Evolutionary conservation across 495 filamentous ascomycete species (phyloP).

Genomic region (Mytilinidion resinicola): DNA sequence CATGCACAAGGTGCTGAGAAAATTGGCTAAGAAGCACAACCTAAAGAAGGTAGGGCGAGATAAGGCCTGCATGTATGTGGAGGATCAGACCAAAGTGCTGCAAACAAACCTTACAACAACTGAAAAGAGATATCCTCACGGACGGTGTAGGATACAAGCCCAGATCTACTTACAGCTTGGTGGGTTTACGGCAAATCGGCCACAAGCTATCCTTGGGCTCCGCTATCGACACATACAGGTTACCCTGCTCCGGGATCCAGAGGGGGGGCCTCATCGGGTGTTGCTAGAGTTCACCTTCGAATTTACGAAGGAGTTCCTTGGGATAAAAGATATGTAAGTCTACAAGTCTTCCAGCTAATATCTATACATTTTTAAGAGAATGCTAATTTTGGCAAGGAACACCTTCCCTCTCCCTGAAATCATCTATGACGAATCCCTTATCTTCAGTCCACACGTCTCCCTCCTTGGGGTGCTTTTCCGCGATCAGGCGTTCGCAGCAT

Average conservation of each 20-base stretch:
- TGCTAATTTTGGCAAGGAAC: slow-evolving; percentile 32
- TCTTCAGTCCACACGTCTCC: slow-evolving; percentile 36
- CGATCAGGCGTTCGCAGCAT: slow-evolving; percentile 32
- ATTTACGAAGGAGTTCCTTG: slow-evolving; percentile 36
- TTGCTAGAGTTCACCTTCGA: slow-evolving; percentile 37
- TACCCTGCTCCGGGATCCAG: slow-evolving; percentile 32
- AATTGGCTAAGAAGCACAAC: slow-evolving; percentile 21
- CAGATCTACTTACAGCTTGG: slow-evolving; percentile 19
- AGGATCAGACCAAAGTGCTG: slow-evolving; percentile 30
- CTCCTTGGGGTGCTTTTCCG: slow-evolving; percentile 37
- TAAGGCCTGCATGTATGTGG: slow-evolving; percentile 29
- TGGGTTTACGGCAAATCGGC: slow-evolving; percentile 29
- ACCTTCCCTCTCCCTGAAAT: slow-evolving; percentile 38
- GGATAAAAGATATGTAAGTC: too few species aligned
- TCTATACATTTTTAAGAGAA: background rate
- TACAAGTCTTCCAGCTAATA: background rate
- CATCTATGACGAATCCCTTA: slow-evolving; percentile 36
- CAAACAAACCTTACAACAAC: slow-evolving; percentile 30
- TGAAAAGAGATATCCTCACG: too few species aligned
- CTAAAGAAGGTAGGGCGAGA: slow-evolving; percentile 24
- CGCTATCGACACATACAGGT: too few species aligned
- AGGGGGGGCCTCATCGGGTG: slow-evolving; percentile 30
- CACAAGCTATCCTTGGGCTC: slow-evolving; percentile 28
- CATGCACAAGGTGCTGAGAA: slow-evolving; percentile 2
- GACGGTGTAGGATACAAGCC: slow-evolving; percentile 27